phyloP scores from a whole-genome alignment of 192 early-diverging fungal genomes.

The Pilobolus umbonatus region DNA sequence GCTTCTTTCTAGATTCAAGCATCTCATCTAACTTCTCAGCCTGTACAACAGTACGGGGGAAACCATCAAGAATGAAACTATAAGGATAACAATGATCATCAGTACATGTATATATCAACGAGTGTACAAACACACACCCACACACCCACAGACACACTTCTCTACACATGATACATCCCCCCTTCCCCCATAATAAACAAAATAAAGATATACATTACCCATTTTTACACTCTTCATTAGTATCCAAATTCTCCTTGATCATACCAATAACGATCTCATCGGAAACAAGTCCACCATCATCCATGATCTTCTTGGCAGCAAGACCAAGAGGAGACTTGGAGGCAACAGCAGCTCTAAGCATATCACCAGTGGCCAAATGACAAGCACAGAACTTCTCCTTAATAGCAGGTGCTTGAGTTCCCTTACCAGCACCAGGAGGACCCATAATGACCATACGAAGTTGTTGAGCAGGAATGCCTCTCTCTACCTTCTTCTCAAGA shows the following conservation, averaged over 20 bases:
- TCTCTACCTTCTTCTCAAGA: conserved; percentile 31
- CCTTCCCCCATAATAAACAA: not conserved
- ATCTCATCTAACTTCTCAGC: conserved; percentile 98
- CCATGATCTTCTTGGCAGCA: conserved; percentile 99
- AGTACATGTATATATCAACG: not conserved
- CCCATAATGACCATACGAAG: conserved; percentile 87
- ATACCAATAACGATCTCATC: conserved; percentile 98
- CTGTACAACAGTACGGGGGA: conserved; percentile 97
- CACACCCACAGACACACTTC: too few relatives aligned
- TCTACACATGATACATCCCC: not conserved
- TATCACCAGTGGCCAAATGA: conserved; percentile 98
- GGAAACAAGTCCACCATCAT: conserved; percentile 91
- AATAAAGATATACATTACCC: conserved; percentile 47
- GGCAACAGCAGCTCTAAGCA: conserved; percentile 94
- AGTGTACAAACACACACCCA: not conserved
- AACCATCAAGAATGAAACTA: conserved; percentile 97
- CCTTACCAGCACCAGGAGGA: conserved; percentile 82
- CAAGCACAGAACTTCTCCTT: conserved; percentile 95
- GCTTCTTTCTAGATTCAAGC: conserved; percentile 74
- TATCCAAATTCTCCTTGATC: conserved; percentile 94
- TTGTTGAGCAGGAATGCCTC: conserved; percentile 20
- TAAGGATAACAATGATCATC: not conserved
- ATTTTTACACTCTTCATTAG: conserved; percentile 92
- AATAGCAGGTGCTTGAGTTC: conserved; percentile 86
- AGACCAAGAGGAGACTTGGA: conserved; percentile 89